Evolutionary conservation across 169 alveolate genomes (phyloP).

Genomic region (Plasmodium vivax): DNA sequence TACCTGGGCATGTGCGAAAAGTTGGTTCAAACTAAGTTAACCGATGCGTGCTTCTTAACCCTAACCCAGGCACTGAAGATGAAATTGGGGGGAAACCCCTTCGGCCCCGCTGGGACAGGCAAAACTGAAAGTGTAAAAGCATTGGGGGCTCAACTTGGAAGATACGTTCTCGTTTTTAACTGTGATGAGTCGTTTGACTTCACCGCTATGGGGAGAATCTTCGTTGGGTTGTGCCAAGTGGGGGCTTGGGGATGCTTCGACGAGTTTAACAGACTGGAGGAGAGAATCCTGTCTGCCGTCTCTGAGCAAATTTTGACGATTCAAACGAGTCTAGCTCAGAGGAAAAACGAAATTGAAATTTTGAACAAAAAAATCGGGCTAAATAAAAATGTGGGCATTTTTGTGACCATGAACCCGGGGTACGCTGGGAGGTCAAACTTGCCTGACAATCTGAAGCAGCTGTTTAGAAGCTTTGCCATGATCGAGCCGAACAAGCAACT

Average conservation of each 20-base stretch:
- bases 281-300: slow-evolving; percentile 96
- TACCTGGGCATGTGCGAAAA: slow-evolving; percentile 96
- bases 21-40: slow-evolving; percentile 97
- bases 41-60: slow-evolving; percentile 98
- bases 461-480: slow-evolving; percentile 95
- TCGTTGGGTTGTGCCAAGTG: slow-evolving; percentile 94
- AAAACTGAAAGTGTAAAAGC: slow-evolving; percentile 99
- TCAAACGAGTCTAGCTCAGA: slow-evolving; percentile 92
- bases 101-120: slow-evolving; percentile 99
- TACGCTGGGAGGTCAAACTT: slow-evolving; percentile 98
- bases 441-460: slow-evolving; percentile 96
- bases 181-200: slow-evolving; percentile 99
- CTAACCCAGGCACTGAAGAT: slow-evolving; percentile 96
- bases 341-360: slow-evolving; percentile 87
- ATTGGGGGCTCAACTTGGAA: slow-evolving; percentile 95
- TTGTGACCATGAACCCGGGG: slow-evolving; percentile 99
- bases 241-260: slow-evolving; percentile 99
- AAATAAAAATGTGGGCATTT: slow-evolving; percentile 95
- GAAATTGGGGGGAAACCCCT: slow-evolving; percentile 98
- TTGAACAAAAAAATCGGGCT: slow-evolving; percentile 89
- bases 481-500: slow-evolving; percentile 92
- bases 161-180: slow-evolving; percentile 97
- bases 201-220: slow-evolving; percentile 97
- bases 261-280: slow-evolving; percentile 98
- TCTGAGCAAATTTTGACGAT: slow-evolving; percentile 95